Evolutionary conservation across 768 basidiomycete genomes (phyloP).

Genomic region (Suillus bovinus): DNA sequence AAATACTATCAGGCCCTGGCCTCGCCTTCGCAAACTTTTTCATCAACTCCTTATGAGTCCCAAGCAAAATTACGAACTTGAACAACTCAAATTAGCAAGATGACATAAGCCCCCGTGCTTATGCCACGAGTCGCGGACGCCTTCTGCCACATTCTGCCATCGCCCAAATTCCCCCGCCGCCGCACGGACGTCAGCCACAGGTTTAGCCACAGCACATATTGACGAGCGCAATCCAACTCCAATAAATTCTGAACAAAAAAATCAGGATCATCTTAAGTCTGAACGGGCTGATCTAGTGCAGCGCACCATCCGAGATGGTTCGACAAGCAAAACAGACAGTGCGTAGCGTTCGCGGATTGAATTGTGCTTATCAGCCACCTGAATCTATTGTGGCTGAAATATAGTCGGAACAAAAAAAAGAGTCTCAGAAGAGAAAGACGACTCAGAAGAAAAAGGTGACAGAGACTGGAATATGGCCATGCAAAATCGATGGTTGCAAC

Average conservation of each 20-base stretch:
- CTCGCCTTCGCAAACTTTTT: neutral
- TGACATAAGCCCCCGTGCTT: conserved; percentile 2
- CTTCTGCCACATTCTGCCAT: conserved; percentile 15
- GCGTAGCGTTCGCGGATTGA: conserved; percentile 22
- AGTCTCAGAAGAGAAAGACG: conserved; percentile 40
- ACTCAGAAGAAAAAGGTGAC: conserved; percentile 46
- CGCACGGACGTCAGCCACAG: conserved; percentile 20
- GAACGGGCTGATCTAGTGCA: conserved; percentile 1
- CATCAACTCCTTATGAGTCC: neutral
- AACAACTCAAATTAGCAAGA: neutral
- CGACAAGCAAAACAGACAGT: conserved; percentile 37
- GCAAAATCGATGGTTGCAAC: conserved; percentile 78
- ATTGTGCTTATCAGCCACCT: conserved; percentile 24
- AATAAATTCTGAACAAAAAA: conserved; percentile 14
- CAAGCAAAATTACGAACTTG: conserved; percentile 1
- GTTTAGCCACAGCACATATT: conserved; percentile 21
- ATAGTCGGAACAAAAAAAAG: conserved; percentile 44
- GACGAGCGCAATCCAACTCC: conserved; percentile 18
- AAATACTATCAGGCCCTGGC: neutral
- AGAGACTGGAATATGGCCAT: conserved; percentile 68
- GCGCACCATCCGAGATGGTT: conserved; percentile 26
- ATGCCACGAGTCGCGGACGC: conserved; percentile 2
- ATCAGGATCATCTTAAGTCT: conserved; percentile 6
- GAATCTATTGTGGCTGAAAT: conserved; percentile 14
- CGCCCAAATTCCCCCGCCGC: conserved; percentile 13